These are phyloP conservation scores for Cyclocybe aegerita DNA, from an alignment of 768 basidiomycete species.

Conservation along the genomic window DNA sequence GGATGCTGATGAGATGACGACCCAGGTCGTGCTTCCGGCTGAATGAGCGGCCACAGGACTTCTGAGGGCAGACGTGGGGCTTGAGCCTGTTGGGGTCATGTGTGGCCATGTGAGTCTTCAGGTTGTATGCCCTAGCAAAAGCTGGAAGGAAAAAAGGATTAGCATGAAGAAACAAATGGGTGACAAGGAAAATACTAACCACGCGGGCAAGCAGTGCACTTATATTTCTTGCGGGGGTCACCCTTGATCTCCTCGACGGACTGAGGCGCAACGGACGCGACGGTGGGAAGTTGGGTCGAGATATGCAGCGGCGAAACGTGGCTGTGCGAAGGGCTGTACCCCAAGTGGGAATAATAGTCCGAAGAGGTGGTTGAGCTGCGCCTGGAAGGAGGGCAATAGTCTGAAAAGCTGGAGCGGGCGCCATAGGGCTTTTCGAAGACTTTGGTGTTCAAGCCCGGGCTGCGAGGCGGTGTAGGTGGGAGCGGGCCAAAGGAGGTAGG, in stretches of 20 bases:
- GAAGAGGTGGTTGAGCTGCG: conserved; percentile 45
- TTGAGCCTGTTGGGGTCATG: conserved; percentile 92
- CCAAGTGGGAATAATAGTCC: conserved; percentile 49
- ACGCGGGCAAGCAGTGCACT: conserved; percentile 72
- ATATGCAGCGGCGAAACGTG: conserved; percentile 60
- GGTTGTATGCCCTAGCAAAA: conserved; percentile 90
- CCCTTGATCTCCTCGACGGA: conserved; percentile 50
- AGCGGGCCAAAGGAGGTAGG: conserved; percentile 58
- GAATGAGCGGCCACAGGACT: conserved; percentile 85
- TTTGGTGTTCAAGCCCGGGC: conserved; percentile 37
- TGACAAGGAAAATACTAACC: conserved; percentile 36
- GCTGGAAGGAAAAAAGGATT: conserved; percentile 41
- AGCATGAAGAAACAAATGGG: neutral
- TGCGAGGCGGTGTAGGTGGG: conserved; percentile 58
- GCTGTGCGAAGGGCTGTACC: conserved; percentile 41
- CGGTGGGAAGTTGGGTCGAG: conserved; percentile 46
- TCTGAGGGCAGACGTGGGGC: conserved; percentile 85
- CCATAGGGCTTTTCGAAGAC: conserved; percentile 34
- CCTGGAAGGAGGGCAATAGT: conserved; percentile 55
- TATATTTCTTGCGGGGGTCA: conserved; percentile 78
- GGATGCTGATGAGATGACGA: conserved; percentile 85
- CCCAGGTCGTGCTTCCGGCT: conserved; percentile 93
- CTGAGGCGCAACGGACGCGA: conserved; percentile 43
- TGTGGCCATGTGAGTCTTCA: conserved; percentile 94
- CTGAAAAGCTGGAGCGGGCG: conserved; percentile 59